phyloP scores from a whole-genome alignment of 495 filamentous ascomycete species.

The Xylaria bambusicola region DNA sequence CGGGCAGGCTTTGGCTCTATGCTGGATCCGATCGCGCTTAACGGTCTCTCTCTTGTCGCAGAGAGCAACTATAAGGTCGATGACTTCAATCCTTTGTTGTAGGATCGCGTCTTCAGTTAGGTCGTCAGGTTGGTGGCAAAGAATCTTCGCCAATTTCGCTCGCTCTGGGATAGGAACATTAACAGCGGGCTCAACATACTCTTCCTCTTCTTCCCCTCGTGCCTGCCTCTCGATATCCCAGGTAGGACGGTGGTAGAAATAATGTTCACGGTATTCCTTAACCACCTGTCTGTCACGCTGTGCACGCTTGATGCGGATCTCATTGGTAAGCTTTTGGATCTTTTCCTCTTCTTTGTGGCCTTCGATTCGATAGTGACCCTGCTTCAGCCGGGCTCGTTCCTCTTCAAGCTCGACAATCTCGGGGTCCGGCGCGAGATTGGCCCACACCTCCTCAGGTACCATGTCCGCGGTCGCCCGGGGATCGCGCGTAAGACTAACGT shows the following conservation, averaged over 20 bases:
- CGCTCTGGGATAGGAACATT: constrained; percentile 25
- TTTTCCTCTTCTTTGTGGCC: constrained; percentile 16
- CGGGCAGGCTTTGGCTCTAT: no score
- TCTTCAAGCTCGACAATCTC: constrained; percentile 24
- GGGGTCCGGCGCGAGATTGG: constrained; percentile 20
- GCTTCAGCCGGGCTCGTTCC: constrained; percentile 28
- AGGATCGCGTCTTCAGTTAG: neutral
- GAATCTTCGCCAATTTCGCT: constrained; percentile 21
- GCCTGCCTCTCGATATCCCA: constrained; percentile 34
- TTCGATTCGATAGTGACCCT: constrained; percentile 17
- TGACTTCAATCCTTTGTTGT: no score
- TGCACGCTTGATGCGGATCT: constrained; percentile 19
- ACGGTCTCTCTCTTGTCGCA: no score
- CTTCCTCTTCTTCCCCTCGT: constrained; percentile 21
- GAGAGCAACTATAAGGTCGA: no score
- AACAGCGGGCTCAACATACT: constrained; percentile 24
- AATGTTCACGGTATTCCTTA: constrained; percentile 26
- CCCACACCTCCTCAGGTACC: constrained; percentile 27
- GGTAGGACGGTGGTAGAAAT: constrained; percentile 31
- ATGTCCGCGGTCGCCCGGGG: constrained; percentile 23
- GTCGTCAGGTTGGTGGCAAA: constrained; percentile 11
- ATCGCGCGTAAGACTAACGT: constrained; percentile 32
- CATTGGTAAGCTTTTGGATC: constrained; percentile 16
- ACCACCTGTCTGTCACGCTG: constrained; percentile 18
- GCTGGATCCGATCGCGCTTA: no score